phyloP scores from a whole-genome alignment of 108 stramenopile genomes.

The Asterionellopsis glacialis region DNA sequence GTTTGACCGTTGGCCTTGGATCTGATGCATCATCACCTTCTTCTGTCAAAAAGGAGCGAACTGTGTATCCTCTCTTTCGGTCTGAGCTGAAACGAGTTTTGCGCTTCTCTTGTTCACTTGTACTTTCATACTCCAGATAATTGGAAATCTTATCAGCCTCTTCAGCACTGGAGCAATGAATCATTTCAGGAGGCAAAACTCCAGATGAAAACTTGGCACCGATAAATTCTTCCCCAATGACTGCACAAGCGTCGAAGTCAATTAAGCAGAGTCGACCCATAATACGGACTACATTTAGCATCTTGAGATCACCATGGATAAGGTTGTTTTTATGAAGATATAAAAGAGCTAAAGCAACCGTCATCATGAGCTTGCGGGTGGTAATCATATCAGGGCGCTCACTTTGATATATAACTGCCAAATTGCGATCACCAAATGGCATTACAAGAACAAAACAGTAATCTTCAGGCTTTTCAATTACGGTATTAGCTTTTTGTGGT shows the following conservation, averaged over 20 bases:
- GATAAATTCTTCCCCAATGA: not conserved
- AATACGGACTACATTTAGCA: constrained; percentile 13
- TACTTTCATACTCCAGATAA: no score
- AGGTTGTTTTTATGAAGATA: constrained; percentile 9
- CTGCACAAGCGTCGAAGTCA: constrained; percentile 13
- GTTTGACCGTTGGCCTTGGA: no score
- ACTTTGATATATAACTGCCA: constrained; percentile 9
- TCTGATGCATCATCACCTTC: no score
- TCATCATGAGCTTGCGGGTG: not conserved
- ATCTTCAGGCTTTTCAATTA: no score
- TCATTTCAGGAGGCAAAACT: not conserved
- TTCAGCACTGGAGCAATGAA: not conserved
- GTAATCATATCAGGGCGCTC: constrained; percentile 4
- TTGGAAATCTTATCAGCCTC: no score
- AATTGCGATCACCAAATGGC: constrained; percentile 15
- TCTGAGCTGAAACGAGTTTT: no score
- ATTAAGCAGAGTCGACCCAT: constrained; percentile 13
- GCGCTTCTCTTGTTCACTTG: no score
- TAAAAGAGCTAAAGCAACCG: not conserved
- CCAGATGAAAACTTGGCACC: not conserved
- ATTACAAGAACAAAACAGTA: no score
- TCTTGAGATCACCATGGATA: constrained; percentile 19
- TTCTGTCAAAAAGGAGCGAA: no score
- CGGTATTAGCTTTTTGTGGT: no score
- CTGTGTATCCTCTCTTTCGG: no score